These are phyloP conservation scores for Diplotaxis tenuifolia DNA, from an alignment of 345 rosid species.

Conservation along the genomic window DNA sequence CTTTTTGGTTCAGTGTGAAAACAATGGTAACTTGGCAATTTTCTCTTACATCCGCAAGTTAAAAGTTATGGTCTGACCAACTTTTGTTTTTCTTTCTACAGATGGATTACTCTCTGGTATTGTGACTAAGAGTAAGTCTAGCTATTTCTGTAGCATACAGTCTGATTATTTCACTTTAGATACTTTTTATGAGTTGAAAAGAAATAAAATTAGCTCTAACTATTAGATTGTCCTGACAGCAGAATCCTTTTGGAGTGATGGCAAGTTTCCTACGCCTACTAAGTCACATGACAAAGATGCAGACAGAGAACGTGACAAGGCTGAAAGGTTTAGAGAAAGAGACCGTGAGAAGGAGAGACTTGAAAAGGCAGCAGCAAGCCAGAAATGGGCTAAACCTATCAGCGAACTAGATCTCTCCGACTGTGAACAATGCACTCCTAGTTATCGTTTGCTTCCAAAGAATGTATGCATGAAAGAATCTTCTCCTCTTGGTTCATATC, in stretches of 20 bases:
- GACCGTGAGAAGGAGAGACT: conserved; percentile 74
- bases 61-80: conserved; percentile 2
- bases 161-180: too few relatives aligned
- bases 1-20: too few relatives aligned
- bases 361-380: conserved; percentile 70
- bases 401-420: too few relatives aligned
- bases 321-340: too few relatives aligned
- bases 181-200: background rate
- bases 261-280: conserved; percentile 57
- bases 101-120: conserved; percentile 85
- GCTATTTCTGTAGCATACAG: background rate
- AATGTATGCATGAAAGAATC: too few relatives aligned
- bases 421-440: too few relatives aligned
- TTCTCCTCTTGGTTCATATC: too few relatives aligned
- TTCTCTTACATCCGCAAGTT: background rate
- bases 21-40: too few relatives aligned
- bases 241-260: conserved; percentile 63
- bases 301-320: too few relatives aligned
- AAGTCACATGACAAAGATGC: conserved; percentile 69
- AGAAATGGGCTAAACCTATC: too few relatives aligned
- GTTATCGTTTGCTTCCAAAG: too few relatives aligned
- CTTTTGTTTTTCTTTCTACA: conserved; percentile 41
- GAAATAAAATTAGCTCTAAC: background rate
- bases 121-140: conserved; percentile 76
- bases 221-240: conserved; percentile 29